phyloP scores from a whole-genome alignment of 2,329 filamentous ascomycete genomes.

The Ascochyta koolunga region DNA sequence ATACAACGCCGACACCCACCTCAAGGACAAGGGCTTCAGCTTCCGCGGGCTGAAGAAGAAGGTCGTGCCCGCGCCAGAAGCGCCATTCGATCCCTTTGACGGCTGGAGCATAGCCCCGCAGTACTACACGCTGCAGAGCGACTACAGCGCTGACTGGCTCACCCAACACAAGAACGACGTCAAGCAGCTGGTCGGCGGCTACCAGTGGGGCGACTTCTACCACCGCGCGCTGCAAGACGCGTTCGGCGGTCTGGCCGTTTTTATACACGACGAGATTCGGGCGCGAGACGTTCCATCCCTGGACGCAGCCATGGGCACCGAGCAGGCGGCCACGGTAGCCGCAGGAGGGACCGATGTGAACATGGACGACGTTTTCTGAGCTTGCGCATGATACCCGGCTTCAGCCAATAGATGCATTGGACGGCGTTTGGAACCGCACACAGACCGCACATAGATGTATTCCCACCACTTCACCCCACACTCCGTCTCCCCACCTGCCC shows the following conservation, averaged over 20 bases:
- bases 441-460: background rate
- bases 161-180: conserved; percentile 69
- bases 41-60: conserved; percentile 81
- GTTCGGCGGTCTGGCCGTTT: conserved; percentile 86
- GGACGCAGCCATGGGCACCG: conserved; percentile 39
- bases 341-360: conserved; percentile 62
- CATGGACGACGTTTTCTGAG: conserved; percentile 53
- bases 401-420: conserved; percentile 30
- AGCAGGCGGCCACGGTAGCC: conserved; percentile 56
- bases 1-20: conserved; percentile 32
- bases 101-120: conserved; percentile 69
- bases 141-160: conserved; percentile 78
- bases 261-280: conserved; percentile 74
- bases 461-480: background rate
- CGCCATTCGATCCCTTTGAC: conserved; percentile 87
- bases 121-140: conserved; percentile 71
- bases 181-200: conserved; percentile 77
- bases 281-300: conserved; percentile 49
- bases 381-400: conserved; percentile 42
- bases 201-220: conserved; percentile 82
- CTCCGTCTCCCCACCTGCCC: conserved; percentile 24
- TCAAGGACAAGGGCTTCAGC: conserved; percentile 52
- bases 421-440: conserved; percentile 27
- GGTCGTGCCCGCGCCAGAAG: conserved; percentile 66
- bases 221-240: conserved; percentile 82